Percentiles rank a stretch among this genome's conserved stretches.
Conservation (phyloP, 108 stramenopile genomes). For the Nitzschia palea region DNA sequence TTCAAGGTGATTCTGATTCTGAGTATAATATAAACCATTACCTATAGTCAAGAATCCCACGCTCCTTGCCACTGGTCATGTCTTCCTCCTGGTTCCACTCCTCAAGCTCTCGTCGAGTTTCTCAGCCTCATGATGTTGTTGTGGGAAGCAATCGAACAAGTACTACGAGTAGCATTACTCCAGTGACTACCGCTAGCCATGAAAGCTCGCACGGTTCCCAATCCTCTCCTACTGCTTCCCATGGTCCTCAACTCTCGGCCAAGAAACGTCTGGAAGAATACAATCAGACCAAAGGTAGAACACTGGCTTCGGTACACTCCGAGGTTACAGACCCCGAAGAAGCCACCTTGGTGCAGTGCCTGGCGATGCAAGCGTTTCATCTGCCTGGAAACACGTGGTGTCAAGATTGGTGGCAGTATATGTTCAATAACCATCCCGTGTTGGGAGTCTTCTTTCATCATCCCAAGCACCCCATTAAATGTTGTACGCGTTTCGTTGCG, state of each 20-base stretch:
- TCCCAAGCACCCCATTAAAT: conserved; percentile 62
- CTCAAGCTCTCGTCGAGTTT: not conserved
- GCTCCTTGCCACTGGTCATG: too few species aligned
- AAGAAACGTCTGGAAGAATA: conserved; percentile 7
- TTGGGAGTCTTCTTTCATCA: conserved; percentile 78
- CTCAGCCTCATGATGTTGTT: not conserved
- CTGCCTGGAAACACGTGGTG: conserved; percentile 60
- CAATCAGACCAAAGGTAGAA: not conserved
- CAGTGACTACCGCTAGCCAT: too few species aligned
- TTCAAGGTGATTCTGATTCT: too few species aligned
- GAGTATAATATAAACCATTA: too few species aligned
- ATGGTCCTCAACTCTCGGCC: not conserved
- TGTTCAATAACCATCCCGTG: conserved; percentile 81
- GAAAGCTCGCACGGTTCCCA: too few species aligned
- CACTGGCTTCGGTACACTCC: not conserved
- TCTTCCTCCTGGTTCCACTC: not conserved
- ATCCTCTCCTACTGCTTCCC: not conserved
- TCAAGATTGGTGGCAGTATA: conserved; percentile 74
- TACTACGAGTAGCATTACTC: too few species aligned
- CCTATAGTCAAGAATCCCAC: too few species aligned
- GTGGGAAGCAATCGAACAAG: too few species aligned
- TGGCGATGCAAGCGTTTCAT: conserved; percentile 63
- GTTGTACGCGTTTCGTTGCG: conserved; percentile 60
- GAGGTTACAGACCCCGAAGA: not conserved
- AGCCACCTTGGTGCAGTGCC: conserved; percentile 20